Base-by-base conservation (phyloP, 1,284 basidiomycete genomes). In the Tremellales sp. region DNA sequence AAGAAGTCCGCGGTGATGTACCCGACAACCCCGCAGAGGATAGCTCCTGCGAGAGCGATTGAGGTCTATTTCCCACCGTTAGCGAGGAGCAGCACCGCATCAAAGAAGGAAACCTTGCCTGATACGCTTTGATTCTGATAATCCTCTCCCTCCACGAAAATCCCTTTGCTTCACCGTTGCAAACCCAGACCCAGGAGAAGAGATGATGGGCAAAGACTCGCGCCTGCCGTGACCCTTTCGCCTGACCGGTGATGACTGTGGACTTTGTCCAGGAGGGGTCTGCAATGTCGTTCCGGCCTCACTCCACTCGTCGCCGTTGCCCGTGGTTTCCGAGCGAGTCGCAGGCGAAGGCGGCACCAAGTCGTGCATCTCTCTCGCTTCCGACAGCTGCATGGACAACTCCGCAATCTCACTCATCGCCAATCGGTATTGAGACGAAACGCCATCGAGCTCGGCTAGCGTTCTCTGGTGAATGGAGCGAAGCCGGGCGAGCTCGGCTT, bases 1-100 rank as follows among this genome's bases (percentile, higher is more conserved):
- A 69, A 16, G 64, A 65, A 54, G 59, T 50, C 29, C 65, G 57
- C 34, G 63, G 62, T 51, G 66, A 70, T 51, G 55, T 62, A 57
- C 53, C 65, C 57, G 65, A 72, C 40, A 83, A 88, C 66, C 83
- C 85, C 77, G 78, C 87, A 76, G 83, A 91, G 59, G 85, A 92
- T 57, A 92, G 82, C 81, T 94, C 89, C 87, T 92, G 90, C 75
- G 90, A 92, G 60, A 92, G 83, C 77, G 90, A 92, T 76, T 84
- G 81, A 66, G 62, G 68, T 46, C 69, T 64, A 43, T 10, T 4
- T n/a, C 10, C 32, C 19, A 34, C 27, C 25, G 36, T 22, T 24
- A 29, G 7, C 19, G 13, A 45, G 22, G 7, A 33, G 13, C 35
- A 36, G 14, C 32, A n/a, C 28, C 36, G 9, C 24, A 16, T 6